Base-by-base conservation (phyloP, 1,284 basidiomycete genomes). In the Apiotrichum laibachii region DNA sequence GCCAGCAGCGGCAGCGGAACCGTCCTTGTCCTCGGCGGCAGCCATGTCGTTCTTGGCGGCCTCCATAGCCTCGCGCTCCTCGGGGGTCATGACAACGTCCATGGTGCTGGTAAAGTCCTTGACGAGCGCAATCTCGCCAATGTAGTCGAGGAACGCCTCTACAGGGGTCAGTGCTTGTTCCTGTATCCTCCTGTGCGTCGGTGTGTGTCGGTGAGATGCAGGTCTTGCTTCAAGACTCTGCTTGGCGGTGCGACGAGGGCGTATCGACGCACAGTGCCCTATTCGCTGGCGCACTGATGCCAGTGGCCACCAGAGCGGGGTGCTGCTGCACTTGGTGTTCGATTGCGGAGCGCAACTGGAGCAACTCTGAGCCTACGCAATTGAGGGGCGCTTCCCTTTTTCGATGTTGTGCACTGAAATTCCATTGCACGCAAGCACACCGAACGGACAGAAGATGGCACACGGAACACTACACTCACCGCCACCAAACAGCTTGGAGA, bases 81-180 rank as follows among this genome's bases (percentile, higher is more conserved):
- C 94, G 7, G 95, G 92, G 0, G 88, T 86, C 81, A 83, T 82
- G 47, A 76, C 72, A 13, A 74, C 77, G 55, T 79, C 76, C 77
- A 79, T 77, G 9, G 76, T 77, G 22, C 70, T 68, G 7, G 77
- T 73, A 60, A 79, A 77, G 61, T 79, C 75, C 64, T 92, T 93
- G 86, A 94, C 89, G 51, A 95, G 82, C 5, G 89, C 89, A 53
- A 95, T 93, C 80, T 94, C 91, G 59, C 92, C 92, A 65, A 95
- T 92, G 88, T 91, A 92, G 73, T 92, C 90, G 61, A 82, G 80
- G 76, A 78, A 78, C 26, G 72, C 72, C 71, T 76, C 72, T 71
- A 56, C 18, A 34, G 26, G 35, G 11, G 43, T 66, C 58, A 65
- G 59, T 53, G 33, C 35, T 42, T 9, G 40, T 7, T 10, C 9